phyloP scores from a whole-genome alignment of 352 stramenopile genomes.

The Pythium vanterpoolii region DNA sequence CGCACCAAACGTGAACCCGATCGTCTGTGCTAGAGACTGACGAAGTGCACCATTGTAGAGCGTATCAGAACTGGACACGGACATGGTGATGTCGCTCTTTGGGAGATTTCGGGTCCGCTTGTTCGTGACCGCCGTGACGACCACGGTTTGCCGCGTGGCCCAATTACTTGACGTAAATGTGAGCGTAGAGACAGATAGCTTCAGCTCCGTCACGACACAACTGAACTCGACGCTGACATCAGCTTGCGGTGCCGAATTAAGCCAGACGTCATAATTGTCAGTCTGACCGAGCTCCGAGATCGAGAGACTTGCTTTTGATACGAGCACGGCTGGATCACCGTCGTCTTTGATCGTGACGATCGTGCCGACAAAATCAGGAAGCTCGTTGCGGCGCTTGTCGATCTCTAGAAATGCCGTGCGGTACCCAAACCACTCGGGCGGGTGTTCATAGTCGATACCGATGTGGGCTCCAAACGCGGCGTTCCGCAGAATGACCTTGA shows the following conservation, averaged over 20 bases:
- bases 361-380: conserved; percentile 58
- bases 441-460: conserved; percentile 59
- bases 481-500: conserved; percentile 55
- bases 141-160: conserved; percentile 32
- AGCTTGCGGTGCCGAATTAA: conserved; percentile 49
- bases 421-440: conserved; percentile 47
- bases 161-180: conserved; percentile 46
- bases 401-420: conserved; percentile 35
- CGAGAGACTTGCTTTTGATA: conserved; percentile 64
- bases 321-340: conserved; percentile 49
- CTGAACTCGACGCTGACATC: conserved; percentile 35
- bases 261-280: conserved; percentile 41
- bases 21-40: conserved; percentile 2
- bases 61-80: conserved; percentile 32
- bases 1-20: conserved; percentile 34
- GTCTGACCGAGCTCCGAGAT: conserved; percentile 63
- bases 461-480: conserved; percentile 50
- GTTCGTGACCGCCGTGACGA: conserved; percentile 34
- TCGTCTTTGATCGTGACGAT: conserved; percentile 73
- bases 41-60: conserved; percentile 41
- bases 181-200: conserved; percentile 26
- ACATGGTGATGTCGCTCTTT: conserved; percentile 31
- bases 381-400: conserved; percentile 30
- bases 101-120: conserved; percentile 34
- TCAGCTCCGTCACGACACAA: background rate